Conservation (phyloP, 2,329 filamentous ascomycete genomes). For the Nemania sp. region DNA sequence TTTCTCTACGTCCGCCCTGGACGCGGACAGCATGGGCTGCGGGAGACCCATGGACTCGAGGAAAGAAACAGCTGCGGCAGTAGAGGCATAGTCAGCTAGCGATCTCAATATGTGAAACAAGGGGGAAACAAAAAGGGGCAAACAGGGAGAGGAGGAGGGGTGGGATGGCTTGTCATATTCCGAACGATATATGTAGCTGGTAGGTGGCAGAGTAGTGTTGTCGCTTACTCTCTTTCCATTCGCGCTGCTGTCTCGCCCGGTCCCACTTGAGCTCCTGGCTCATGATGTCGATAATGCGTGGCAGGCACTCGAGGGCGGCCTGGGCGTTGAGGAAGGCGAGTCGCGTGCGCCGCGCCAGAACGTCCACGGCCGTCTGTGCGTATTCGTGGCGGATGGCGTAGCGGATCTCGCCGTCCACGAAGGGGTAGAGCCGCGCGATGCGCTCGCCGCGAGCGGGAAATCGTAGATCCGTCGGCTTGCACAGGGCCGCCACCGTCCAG, state of each 20-base stretch:
- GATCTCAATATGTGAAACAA: not conserved
- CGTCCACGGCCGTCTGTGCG: constrained; percentile 87
- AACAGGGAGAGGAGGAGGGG: not conserved
- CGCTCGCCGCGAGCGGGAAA: constrained; percentile 84
- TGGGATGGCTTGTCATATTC: not conserved
- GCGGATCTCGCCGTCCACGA: constrained; percentile 87
- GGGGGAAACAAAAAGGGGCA: no score
- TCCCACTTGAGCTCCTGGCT: constrained; percentile 81
- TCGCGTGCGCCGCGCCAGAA: constrained; percentile 81
- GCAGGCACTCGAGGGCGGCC: constrained; percentile 83
- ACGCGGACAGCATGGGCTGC: constrained; percentile 60
- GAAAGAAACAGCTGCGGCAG: constrained; percentile 57
- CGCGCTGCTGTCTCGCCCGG: constrained; percentile 69
- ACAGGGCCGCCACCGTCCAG: constrained; percentile 86
- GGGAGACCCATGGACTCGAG: constrained; percentile 70
- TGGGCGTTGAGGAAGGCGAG: constrained; percentile 91
- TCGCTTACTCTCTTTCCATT: constrained; percentile 76
- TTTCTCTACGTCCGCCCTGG: constrained; percentile 63
- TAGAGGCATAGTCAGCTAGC: constrained; percentile 8
- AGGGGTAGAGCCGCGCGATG: constrained; percentile 81
- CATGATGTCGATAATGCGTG: constrained; percentile 88
- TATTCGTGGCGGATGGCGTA: constrained; percentile 90
- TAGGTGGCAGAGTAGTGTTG: not conserved
- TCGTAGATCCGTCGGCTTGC: constrained; percentile 73
- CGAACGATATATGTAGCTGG: not conserved